Evolutionary conservation across 176 grass and related monocot genomes (phyloP), one percentile per base, ranked within the genome.

Genomic region (Dactylis glomerata): DNA sequence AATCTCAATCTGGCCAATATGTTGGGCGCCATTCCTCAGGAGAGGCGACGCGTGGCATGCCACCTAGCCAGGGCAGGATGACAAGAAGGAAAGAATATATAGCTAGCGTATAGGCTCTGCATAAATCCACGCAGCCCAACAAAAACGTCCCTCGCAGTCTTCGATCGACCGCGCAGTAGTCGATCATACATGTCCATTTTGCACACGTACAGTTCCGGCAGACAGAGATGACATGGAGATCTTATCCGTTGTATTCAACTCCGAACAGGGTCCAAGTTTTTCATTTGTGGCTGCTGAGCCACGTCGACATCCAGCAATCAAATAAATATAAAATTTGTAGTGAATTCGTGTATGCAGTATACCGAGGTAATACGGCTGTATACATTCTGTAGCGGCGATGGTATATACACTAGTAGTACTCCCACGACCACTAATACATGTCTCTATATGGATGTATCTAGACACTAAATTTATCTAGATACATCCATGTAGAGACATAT

Each of bases 181-280:
- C 41, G 41, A 32, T 28, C 16, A 6, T 61, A 54, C 85, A 40
- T 56, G 75, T 26, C 38, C 36, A 58, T 19, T 67, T 56, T 62
- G 57, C 55, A 33, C 31, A 22, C 81, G 40, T 24, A 31, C 3
- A 46, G 68, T 28, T 63, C 22, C 10, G 23, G 1, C 23, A 65
- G 5, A 17, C 36, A 14, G 41, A 26, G 32, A 28, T 90, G 88
- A 78, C 88, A 89, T 33, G 79, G 63, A 86, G 32, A 36, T 32
- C 84, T 86, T 86, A 90, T 90, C 84, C 73, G 1, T 27, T 82
- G 8, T 73, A 16, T 31, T 82, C 73, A n/a, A 46, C 52, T 62
- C 7, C 38, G 6, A 47, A 49, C 32, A 20, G 40, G 71, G 38
- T 75, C 55, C 41, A 46, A 36, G 31, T 24, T 26, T 75, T 22